Evolutionary conservation across 2,329 filamentous ascomycete species (phyloP).

Genomic region (Colletotrichum sublineola): DNA sequence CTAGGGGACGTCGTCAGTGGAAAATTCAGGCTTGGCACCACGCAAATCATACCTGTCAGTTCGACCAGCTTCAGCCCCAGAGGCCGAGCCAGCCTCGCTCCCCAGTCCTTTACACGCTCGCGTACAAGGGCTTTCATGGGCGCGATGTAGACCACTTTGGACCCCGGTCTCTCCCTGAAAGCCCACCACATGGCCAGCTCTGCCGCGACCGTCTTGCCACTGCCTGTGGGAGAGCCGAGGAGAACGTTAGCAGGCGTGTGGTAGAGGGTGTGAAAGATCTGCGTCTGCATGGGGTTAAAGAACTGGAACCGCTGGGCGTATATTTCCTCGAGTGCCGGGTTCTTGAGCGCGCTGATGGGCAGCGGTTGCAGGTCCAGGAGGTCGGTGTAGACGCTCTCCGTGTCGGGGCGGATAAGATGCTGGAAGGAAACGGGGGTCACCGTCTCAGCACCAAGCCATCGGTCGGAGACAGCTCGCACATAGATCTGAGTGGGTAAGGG

Average conservation of each 20-base stretch:
- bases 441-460: constrained; percentile 97
- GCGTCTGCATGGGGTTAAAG: constrained; percentile 99
- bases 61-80: constrained; percentile 94
- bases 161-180: constrained; percentile 92
- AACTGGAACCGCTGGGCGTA: constrained; percentile 92
- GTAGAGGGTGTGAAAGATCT: constrained; percentile 97
- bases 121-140: constrained; percentile 99
- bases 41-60: constrained; percentile 74
- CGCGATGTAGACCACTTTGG: constrained; percentile 98
- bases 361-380: constrained; percentile 92
- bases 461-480: constrained; percentile 91
- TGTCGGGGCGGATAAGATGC: constrained; percentile 96
- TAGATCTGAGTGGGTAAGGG: constrained; percentile 97
- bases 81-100: constrained; percentile 81
- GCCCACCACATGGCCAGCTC: constrained; percentile 99
- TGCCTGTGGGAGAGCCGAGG: constrained; percentile 94
- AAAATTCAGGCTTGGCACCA: not conserved
- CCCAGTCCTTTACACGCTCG: constrained; percentile 97
- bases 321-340: constrained; percentile 86
- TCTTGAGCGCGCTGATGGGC: constrained; percentile 87
- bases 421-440: constrained; percentile 97
- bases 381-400: constrained; percentile 97
- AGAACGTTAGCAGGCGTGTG: constrained; percentile 93
- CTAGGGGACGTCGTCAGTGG: constrained; percentile 34
- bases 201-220: constrained; percentile 96